Evolutionary conservation across 2,329 filamentous ascomycete species (phyloP).

Genomic region (Hypoxylon sp.): DNA sequence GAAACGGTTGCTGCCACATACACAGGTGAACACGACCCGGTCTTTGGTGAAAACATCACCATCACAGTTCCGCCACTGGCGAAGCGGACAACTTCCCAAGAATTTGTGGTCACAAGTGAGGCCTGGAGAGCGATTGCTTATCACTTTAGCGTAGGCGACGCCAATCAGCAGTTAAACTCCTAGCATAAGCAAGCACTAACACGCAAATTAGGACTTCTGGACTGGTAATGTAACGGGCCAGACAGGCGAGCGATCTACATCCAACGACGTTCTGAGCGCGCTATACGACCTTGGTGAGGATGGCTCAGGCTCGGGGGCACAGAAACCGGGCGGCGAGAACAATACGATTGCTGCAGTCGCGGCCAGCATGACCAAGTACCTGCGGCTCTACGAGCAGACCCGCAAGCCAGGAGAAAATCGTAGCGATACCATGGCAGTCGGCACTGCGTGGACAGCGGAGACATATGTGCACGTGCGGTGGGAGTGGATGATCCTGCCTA

Average conservation of each 20-base stretch:
- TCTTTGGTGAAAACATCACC: not conserved
- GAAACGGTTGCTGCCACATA: constrained; percentile 1
- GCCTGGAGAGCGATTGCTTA: not conserved
- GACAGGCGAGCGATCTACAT: constrained; percentile 5
- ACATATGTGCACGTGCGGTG: constrained; percentile 3
- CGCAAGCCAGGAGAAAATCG: not conserved
- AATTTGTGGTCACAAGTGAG: not conserved
- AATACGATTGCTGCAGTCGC: not conserved
- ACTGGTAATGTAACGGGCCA: constrained; percentile 1
- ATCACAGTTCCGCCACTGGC: not conserved
- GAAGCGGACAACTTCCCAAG: not conserved
- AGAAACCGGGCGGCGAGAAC: constrained; percentile 1
- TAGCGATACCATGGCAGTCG: not conserved
- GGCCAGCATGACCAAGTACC: constrained; percentile 4
- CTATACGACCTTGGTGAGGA: constrained; percentile 1
- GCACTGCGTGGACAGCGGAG: not conserved
- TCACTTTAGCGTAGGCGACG: not conserved
- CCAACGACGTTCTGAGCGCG: not conserved
- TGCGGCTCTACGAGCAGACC: not conserved
- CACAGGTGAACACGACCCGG: not conserved
- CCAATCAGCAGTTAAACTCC: not conserved
- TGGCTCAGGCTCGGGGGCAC: not conserved
- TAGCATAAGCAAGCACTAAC: not conserved
- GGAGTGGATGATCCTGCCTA: constrained; percentile 3
- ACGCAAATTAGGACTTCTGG: not conserved